Base-by-base conservation (phyloP, 2,329 filamentous ascomycete species). In the Rutstroemia sp. region DNA sequence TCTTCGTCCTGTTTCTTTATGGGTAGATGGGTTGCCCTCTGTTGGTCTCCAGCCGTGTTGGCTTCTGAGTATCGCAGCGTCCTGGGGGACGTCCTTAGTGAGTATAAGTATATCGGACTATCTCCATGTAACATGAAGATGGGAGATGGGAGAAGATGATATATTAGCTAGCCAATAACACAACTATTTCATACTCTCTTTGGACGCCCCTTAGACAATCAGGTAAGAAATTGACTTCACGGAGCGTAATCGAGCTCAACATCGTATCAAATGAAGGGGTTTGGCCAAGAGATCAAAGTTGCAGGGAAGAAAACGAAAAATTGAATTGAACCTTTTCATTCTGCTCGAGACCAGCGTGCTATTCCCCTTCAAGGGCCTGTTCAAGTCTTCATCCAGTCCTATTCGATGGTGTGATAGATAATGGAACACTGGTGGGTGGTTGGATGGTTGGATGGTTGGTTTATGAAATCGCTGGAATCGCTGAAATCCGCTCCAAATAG, bases 401-500 rank as follows among this genome's bases (percentile, higher is more conserved):
- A 41, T 41, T 41, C 18, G 8, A 41, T 41, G 39, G 14, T n/a
- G 9, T 16, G 39, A 19, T 41, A 19, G 18, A 41, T 41, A 19
- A 41, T 41, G 39, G 39, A 41, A 41, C 12, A 9, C n/a, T 19
- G 25, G 21, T 23, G 41, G 23, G 23, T 23, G 23, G 23, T 23
- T 23, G 23, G 23, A 23, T 23, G 23, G 23, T 23, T 23, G 23
- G 39, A 12, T 19, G 21, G 49, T 27, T 51, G 38, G 27, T 4
- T 39, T 7, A 30, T 41, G 21, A 19, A 51, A 38, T 51, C 25
- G 23, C 23, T 23, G 23, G 45, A 47, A 19, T 37, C 9, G 23
- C 23, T 23, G 23, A 52, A 47, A 19, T 37, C 9, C 39, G 18
- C 52, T 54, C 38, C 39, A 19, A 54, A 54, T 54, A 54, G 52